These are phyloP conservation scores for Lodderomyces margitis DNA, from an alignment of 1,139 yeast genomes.

Conservation along the genomic window DNA sequence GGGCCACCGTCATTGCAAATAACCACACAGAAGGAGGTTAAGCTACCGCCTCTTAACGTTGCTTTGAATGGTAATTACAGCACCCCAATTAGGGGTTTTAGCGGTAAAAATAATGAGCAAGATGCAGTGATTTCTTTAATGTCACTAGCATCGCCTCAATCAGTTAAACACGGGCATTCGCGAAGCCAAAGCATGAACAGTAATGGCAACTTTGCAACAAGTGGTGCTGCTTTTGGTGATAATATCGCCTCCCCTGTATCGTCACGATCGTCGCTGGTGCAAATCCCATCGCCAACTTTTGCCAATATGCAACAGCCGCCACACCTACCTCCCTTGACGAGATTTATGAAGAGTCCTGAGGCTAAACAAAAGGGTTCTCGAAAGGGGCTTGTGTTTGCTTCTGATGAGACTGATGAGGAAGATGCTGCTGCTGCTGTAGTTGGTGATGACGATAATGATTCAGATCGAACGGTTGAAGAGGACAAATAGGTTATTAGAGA, in stretches of 20 bases:
- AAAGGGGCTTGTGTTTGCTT: slow-evolving; percentile 20
- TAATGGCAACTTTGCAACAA: not conserved
- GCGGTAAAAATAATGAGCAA: slow-evolving; percentile 30
- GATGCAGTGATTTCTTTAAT: slow-evolving; percentile 46
- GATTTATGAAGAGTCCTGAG: slow-evolving; percentile 20
- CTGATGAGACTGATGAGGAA: slow-evolving; percentile 23
- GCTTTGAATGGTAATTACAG: slow-evolving; percentile 14
- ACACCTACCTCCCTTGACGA: slow-evolving; percentile 33
- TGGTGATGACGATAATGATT: slow-evolving; percentile 3
- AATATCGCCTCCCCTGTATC: slow-evolving; percentile 19
- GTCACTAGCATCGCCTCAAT: slow-evolving; percentile 46
- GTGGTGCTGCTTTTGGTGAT: not conserved
- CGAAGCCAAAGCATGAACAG: slow-evolving; percentile 30
- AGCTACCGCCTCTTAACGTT: slow-evolving; percentile 34
- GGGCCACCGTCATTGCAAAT: slow-evolving; percentile 3
- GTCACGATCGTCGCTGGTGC: slow-evolving; percentile 23
- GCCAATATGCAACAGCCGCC: slow-evolving; percentile 6
- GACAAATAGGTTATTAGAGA: slow-evolving; percentile 2
- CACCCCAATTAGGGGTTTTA: slow-evolving; percentile 7
- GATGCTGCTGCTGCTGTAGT: not conserved
- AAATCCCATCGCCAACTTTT: slow-evolving; percentile 19
- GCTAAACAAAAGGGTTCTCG: slow-evolving; percentile 5
- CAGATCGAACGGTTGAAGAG: slow-evolving; percentile 7
- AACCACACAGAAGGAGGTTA: slow-evolving; percentile 10
- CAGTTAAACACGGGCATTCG: slow-evolving; percentile 27